Percentiles rank a stretch among this genome's conserved stretches.
Evolutionary conservation across 306 rosid genomes (phyloP).

Genomic region (Cucurbita pepo): DNA sequence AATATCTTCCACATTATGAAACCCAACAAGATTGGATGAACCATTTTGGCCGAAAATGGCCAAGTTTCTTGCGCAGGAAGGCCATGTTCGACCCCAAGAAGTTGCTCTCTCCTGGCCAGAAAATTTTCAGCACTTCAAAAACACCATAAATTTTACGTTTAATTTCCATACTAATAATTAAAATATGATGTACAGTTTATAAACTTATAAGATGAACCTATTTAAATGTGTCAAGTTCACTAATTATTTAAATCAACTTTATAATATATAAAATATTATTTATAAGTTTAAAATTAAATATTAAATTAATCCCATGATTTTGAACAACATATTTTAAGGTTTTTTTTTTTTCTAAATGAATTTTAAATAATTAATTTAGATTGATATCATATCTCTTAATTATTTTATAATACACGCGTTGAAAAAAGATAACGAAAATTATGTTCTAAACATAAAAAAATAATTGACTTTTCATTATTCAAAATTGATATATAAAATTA

Average conservation of each 20-base stretch:
- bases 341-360: background rate
- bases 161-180: too few relatives aligned
- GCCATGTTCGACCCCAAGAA: slow-evolving; percentile 42
- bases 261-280: too few relatives aligned
- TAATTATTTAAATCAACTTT: too few relatives aligned
- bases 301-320: too few relatives aligned
- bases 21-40: slow-evolving; percentile 28
- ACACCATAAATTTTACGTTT: too few relatives aligned
- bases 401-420: background rate
- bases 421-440: too few relatives aligned
- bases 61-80: slow-evolving; percentile 26
- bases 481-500: background rate
- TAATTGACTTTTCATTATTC: background rate
- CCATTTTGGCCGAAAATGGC: slow-evolving; percentile 68
- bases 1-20: slow-evolving; percentile 44
- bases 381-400: background rate
- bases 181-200: too few relatives aligned
- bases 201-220: too few relatives aligned
- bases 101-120: slow-evolving; percentile 69
- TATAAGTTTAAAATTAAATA: too few relatives aligned
- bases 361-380: background rate
- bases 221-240: too few relatives aligned
- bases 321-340: background rate
- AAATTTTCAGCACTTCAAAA: slow-evolving; percentile 21
- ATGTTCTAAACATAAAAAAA: too few relatives aligned